Evolutionary conservation across 345 rosid species (phyloP).

Genomic region (Dipteronia dyeriana): DNA sequence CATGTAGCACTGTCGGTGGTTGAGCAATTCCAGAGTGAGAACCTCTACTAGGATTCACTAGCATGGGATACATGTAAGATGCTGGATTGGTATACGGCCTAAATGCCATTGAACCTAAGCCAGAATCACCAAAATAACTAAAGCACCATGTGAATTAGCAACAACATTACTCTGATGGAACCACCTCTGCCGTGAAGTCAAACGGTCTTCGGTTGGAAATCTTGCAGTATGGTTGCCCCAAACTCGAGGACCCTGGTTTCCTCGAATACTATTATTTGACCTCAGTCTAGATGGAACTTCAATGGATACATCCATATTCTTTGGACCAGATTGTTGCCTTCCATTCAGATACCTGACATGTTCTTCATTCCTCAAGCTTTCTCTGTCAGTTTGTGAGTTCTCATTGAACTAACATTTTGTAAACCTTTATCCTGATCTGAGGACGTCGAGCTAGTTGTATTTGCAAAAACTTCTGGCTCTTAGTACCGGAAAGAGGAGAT

Average conservation of each 20-base stretch:
- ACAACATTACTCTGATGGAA: slow-evolving; percentile 8
- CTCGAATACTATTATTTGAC: background rate
- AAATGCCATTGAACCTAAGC: background rate
- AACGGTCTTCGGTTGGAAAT: background rate
- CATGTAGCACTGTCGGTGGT: background rate
- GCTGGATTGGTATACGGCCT: background rate
- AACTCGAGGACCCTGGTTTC: slow-evolving; percentile 12
- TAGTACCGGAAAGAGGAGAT: background rate
- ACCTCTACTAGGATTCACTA: slow-evolving; percentile 7
- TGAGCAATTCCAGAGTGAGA: slow-evolving; percentile 7
- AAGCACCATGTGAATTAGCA: slow-evolving; percentile 7
- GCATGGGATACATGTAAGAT: slow-evolving; percentile 16
- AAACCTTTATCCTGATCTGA: slow-evolving; percentile 7
- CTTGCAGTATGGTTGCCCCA: slow-evolving; percentile 5
- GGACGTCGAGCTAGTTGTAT: background rate
- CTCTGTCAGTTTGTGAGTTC: background rate
- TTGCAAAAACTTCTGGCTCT: background rate
- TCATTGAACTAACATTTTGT: slow-evolving; percentile 6
- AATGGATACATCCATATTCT: slow-evolving; percentile 11
- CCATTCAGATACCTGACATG: slow-evolving; percentile 15
- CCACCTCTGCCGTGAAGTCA: background rate
- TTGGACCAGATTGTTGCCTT: slow-evolving; percentile 28
- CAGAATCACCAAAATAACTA: background rate
- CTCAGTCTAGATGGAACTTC: slow-evolving; percentile 15
- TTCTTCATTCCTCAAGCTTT: slow-evolving; percentile 7